A percentile compares a stretch with the other conserved stretches of the same genome.
Conservation (phyloP, 2,329 filamentous ascomycete species). For the Cladosporium velox region DNA sequence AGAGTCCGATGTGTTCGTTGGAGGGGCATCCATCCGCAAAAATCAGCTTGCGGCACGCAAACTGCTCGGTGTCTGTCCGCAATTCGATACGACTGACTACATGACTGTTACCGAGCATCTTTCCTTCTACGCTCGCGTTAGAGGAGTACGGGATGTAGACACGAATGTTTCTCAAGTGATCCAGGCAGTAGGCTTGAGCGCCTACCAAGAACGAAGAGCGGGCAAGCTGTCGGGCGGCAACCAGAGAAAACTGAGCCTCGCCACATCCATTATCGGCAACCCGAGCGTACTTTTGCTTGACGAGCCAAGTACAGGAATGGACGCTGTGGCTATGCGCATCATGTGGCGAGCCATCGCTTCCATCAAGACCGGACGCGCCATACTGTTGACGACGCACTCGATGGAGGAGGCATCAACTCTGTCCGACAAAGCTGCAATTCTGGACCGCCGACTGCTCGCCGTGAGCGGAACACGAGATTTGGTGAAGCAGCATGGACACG, state of each 20-base stretch:
- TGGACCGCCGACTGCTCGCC: conserved; percentile 79
- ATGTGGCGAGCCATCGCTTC: conserved; percentile 83
- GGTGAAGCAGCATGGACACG: conserved; percentile 66
- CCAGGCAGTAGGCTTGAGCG: conserved; percentile 70
- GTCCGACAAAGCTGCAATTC: conserved; percentile 76
- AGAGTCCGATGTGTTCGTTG: conserved; percentile 76
- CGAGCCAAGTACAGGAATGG: conserved; percentile 82
- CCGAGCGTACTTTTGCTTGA: conserved; percentile 81
- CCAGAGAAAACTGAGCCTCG: conserved; percentile 81
- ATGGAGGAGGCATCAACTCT: conserved; percentile 93
- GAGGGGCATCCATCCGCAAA: conserved; percentile 70
- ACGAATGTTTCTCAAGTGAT: conserved; percentile 75
- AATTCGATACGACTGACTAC: conserved; percentile 66
- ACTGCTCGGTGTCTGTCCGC: conserved; percentile 84
- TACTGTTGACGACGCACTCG: conserved; percentile 88
- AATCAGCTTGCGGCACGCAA: conserved; percentile 69
- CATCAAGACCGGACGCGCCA: conserved; percentile 70
- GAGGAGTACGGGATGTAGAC: conserved; percentile 70
- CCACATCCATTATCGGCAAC: conserved; percentile 87
- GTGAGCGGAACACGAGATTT: conserved; percentile 72
- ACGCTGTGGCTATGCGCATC: conserved; percentile 81
- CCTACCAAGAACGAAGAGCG: conserved; percentile 72
- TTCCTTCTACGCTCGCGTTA: conserved; percentile 77
- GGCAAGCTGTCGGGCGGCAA: conserved; percentile 81
- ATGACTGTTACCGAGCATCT: conserved; percentile 88